Evolutionary conservation across 441 rosid species (phyloP).

Genomic region (Aquilaria agallochum): DNA sequence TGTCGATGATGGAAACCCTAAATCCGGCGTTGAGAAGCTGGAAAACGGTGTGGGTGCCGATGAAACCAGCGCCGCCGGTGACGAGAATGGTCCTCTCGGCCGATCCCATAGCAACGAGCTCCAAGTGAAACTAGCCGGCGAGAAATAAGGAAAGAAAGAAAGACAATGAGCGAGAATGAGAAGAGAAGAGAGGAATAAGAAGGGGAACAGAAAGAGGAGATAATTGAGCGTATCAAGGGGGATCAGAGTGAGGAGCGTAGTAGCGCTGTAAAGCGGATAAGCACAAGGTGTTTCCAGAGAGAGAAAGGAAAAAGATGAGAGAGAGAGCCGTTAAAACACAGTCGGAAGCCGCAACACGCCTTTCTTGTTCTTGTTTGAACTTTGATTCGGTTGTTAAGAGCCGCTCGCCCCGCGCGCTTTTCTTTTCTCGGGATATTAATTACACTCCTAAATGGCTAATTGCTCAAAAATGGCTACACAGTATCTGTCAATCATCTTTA

Average conservation of each 20-base stretch:
- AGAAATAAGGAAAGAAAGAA: neutral
- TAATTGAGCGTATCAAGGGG: too few species aligned
- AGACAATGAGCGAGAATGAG: neutral
- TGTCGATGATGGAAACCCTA: conserved; percentile 59
- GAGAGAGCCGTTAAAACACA: neutral
- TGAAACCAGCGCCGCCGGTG: conserved; percentile 76
- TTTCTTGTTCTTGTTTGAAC: too few species aligned
- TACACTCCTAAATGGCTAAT: too few species aligned
- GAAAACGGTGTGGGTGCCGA: conserved; percentile 66
- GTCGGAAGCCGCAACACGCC: neutral
- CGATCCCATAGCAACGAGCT: conserved; percentile 34
- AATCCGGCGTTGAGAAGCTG: conserved; percentile 60
- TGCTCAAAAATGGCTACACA: too few species aligned
- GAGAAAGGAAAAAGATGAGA: neutral
- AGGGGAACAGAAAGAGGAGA: neutral
- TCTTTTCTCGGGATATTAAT: too few species aligned
- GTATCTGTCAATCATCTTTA: too few species aligned
- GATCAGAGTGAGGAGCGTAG: too few species aligned
- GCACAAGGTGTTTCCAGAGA: neutral
- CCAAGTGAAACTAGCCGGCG: neutral
- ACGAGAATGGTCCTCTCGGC: conserved; percentile 51
- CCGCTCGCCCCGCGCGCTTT: too few species aligned
- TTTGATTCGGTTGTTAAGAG: too few species aligned
- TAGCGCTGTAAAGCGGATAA: too few species aligned
- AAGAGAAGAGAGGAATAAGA: neutral